Evolutionary conservation across 441 rosid genomes (phyloP).

Genomic region (Brassica balearica): DNA sequence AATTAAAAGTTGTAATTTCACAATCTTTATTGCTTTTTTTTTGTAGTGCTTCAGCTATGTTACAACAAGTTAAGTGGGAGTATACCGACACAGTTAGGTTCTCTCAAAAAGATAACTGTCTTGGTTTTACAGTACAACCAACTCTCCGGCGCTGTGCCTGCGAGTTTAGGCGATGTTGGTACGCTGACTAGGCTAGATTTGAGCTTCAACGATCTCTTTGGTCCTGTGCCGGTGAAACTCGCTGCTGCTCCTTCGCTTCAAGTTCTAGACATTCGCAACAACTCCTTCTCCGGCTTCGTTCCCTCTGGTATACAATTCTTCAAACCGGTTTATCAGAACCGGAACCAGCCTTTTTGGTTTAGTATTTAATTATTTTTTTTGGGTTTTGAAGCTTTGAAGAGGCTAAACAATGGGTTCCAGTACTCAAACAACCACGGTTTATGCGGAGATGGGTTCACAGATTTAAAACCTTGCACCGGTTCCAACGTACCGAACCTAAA

Average conservation of each 20-base stretch:
- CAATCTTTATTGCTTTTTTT: not conserved
- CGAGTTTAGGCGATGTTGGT: constrained; percentile 75
- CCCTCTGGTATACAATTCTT: constrained; percentile 62
- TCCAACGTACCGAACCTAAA: constrained; percentile 45
- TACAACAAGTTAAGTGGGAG: constrained; percentile 82
- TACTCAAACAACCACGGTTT: constrained; percentile 69
- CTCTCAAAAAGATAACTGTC: constrained; percentile 68
- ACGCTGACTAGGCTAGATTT: constrained; percentile 73
- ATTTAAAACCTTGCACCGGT: constrained; percentile 60
- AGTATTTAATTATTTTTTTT: not conserved
- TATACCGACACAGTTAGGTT: constrained; percentile 82
- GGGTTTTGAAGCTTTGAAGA: constrained; percentile 68
- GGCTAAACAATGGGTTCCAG: constrained; percentile 69
- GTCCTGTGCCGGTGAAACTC: constrained; percentile 74
- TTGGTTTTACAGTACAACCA: constrained; percentile 80
- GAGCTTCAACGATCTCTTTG: constrained; percentile 81
- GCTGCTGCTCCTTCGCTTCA: constrained; percentile 69
- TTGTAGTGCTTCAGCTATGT: constrained; percentile 84
- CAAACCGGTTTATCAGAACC: constrained; percentile 3
- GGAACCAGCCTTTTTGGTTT: constrained; percentile 6
- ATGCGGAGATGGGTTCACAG: constrained; percentile 74
- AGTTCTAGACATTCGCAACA: constrained; percentile 81
- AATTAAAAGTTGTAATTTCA: not conserved
- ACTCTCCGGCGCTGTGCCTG: constrained; percentile 86
- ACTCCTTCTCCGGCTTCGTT: constrained; percentile 80